phyloP scores from a whole-genome alignment of 2,329 filamentous ascomycete genomes.

The Dactylonectria macrodidyma region DNA sequence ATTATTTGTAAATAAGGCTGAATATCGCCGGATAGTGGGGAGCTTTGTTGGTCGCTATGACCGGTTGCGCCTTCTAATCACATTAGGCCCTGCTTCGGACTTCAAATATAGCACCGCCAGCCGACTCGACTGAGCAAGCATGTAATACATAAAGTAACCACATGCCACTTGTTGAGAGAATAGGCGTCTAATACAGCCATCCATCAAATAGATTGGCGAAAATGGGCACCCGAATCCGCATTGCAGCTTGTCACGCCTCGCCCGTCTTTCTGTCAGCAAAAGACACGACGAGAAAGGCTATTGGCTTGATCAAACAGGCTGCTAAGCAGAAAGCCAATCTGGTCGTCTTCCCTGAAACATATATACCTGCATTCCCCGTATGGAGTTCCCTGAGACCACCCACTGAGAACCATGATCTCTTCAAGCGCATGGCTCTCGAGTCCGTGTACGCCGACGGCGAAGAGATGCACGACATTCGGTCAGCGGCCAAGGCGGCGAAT shows the following conservation, averaged over 20 bases:
- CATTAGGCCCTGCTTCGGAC: no score
- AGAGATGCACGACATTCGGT: constrained; percentile 59
- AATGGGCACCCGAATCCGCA: constrained; percentile 25
- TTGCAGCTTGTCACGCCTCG: constrained; percentile 56
- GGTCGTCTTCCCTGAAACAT: constrained; percentile 68
- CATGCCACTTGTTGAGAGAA: no score
- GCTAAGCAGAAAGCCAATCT: constrained; percentile 61
- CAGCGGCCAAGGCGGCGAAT: constrained; percentile 53
- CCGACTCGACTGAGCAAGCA: no score
- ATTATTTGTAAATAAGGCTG: no score
- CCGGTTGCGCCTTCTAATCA: no score
- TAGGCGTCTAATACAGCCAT: no score
- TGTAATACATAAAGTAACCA: no score
- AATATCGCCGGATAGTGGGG: no score
- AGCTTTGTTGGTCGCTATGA: no score
- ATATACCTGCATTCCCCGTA: constrained; percentile 67
- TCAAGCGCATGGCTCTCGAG: constrained; percentile 61
- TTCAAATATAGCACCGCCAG: no score
- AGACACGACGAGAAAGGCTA: constrained; percentile 62
- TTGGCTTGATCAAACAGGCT: constrained; percentile 61
- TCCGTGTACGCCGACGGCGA: constrained; percentile 62
- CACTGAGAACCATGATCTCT: constrained; percentile 65
- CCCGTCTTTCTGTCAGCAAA: constrained; percentile 64
- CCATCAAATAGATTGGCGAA: no score
- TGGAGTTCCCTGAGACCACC: constrained; percentile 65